Evolutionary conservation across 2,329 filamentous ascomycete genomes (phyloP).

Genomic region (Arthrobotrys sinensis): DNA sequence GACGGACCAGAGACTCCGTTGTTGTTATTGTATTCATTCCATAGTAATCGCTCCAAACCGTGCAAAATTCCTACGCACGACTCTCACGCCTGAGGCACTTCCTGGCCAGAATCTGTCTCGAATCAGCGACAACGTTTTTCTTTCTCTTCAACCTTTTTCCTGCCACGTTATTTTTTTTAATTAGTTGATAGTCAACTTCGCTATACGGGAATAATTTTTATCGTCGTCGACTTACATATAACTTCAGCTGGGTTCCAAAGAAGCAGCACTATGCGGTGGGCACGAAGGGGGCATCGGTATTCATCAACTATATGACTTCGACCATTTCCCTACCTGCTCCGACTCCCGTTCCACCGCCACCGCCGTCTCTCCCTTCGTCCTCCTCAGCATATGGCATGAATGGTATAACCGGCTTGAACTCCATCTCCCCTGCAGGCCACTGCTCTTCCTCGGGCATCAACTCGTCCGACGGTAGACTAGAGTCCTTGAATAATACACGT

Average conservation of each 20-base stretch:
- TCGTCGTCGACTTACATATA: not conserved
- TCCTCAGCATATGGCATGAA: constrained; percentile 52
- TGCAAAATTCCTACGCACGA: constrained; percentile 27
- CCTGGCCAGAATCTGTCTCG: constrained; percentile 31
- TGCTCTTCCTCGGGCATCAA: constrained; percentile 37
- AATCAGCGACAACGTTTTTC: constrained; percentile 40
- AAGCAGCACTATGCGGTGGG: constrained; percentile 49
- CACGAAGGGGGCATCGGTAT: constrained; percentile 55
- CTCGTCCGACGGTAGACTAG: constrained; percentile 37
- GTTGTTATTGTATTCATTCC: constrained; percentile 17
- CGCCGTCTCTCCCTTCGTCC: constrained; percentile 29
- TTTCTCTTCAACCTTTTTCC: constrained; percentile 10
- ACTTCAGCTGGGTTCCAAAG: constrained; percentile 15
- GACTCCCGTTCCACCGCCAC: constrained; percentile 31
- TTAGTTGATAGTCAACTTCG: constrained; percentile 7
- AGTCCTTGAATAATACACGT: constrained; percentile 16
- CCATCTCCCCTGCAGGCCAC: constrained; percentile 24
- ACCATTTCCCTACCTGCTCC: constrained; percentile 49
- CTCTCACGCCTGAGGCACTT: constrained; percentile 17
- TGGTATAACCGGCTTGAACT: constrained; percentile 43
- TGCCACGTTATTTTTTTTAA: constrained; percentile 20
- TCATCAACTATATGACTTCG: constrained; percentile 58
- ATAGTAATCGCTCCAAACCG: constrained; percentile 22
- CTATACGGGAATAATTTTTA: not conserved
- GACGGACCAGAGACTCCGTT: constrained; percentile 8